Percentiles rank a stretch among this genome's conserved stretches.
Conservation (phyloP, 2,329 filamentous ascomycete species). For the Phoma sp. region DNA sequence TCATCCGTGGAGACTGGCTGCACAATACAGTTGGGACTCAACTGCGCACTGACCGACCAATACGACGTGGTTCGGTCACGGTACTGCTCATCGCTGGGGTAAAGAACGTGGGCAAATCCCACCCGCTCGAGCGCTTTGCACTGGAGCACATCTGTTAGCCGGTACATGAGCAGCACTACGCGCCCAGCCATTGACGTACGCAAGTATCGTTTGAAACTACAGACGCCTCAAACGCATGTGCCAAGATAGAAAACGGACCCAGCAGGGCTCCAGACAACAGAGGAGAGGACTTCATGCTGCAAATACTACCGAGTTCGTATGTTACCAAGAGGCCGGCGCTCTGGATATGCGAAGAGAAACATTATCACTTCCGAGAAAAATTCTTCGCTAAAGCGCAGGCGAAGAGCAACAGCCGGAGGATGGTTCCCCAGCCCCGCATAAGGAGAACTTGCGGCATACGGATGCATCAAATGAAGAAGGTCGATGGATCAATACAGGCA, state of each 20-base stretch:
- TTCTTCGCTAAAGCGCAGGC: too few relatives aligned
- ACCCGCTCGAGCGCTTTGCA: constrained; percentile 25
- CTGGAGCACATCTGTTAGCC: constrained; percentile 12
- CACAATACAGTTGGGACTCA: constrained; percentile 40
- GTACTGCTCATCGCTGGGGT: constrained; percentile 23
- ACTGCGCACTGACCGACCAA: constrained; percentile 35
- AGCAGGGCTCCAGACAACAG: background rate
- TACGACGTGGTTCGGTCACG: constrained; percentile 27
- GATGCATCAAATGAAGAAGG: too few relatives aligned
- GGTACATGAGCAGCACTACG: too few relatives aligned
- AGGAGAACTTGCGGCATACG: too few relatives aligned
- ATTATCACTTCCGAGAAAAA: too few relatives aligned
- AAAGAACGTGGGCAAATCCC: constrained; percentile 23
- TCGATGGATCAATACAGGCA: too few relatives aligned
- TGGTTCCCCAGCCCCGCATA: too few relatives aligned
- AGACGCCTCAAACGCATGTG: background rate
- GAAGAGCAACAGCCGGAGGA: too few relatives aligned
- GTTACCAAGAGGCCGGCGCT: too few relatives aligned
- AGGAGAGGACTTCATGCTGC: background rate
- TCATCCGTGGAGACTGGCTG: constrained; percentile 36
- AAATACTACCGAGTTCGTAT: background rate
- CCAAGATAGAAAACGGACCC: background rate
- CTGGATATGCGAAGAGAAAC: too few relatives aligned
- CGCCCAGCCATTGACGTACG: too few relatives aligned
- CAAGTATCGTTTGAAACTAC: background rate